Percentiles rank a stretch among this genome's conserved stretches.
Evolutionary conservation across 768 basidiomycete genomes (phyloP).

Genomic region (Strobilomyces echinocephalus): DNA sequence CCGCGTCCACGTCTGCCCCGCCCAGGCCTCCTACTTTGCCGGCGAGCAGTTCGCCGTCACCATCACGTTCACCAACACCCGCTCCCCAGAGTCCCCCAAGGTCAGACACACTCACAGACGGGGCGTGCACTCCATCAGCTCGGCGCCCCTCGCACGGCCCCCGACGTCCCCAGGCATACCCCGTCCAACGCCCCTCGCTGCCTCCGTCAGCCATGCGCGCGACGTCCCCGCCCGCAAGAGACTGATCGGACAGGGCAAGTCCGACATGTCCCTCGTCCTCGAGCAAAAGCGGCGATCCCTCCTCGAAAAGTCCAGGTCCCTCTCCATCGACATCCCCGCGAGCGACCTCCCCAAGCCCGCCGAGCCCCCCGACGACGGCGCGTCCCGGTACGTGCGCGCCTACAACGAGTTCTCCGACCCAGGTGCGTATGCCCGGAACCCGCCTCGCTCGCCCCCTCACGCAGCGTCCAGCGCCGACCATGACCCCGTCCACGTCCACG

Average conservation of each 20-base stretch:
- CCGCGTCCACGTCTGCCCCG: conserved; percentile 69
- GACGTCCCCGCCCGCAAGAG: conserved; percentile 44
- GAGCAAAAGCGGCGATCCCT: conserved; percentile 52
- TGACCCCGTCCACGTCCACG: conserved; percentile 1
- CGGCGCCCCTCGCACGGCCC: conserved; percentile 73
- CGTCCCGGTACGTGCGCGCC: conserved; percentile 28
- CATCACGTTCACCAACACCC: conserved; percentile 83
- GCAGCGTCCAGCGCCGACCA: background rate
- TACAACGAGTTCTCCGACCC: conserved; percentile 27
- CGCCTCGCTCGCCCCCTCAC: conserved; percentile 6
- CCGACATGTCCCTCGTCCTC: conserved; percentile 43
- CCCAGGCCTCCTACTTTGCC: conserved; percentile 88
- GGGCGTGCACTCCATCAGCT: conserved; percentile 76
- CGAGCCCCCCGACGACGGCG: conserved; percentile 1
- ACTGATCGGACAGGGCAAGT: conserved; percentile 48
- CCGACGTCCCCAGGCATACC: conserved; percentile 76
- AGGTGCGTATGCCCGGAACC: conserved; percentile 8
- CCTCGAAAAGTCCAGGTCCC: conserved; percentile 48
- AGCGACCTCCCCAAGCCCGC: conserved; percentile 36
- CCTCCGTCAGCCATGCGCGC: conserved; percentile 22
- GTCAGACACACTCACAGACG: conserved; percentile 52
- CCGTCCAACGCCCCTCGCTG: conserved; percentile 32
- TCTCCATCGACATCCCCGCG: conserved; percentile 60
- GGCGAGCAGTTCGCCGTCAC: conserved; percentile 84
- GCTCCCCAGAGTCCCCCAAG: conserved; percentile 42